Base-by-base conservation (phyloP, 306 rosid genomes). In the Cicer cuneatum region DNA sequence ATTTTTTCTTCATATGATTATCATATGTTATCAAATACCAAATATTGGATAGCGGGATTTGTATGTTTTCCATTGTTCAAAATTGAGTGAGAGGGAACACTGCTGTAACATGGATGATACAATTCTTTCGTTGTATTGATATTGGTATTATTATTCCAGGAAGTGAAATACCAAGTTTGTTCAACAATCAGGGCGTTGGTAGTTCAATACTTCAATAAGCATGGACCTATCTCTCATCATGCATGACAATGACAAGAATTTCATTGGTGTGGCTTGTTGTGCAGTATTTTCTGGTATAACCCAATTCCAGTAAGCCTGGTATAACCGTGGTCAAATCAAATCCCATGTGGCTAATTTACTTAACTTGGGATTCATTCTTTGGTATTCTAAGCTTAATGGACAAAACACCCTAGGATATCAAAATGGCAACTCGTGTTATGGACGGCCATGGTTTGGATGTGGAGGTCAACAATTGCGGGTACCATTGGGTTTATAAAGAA, bases 121-220 rank as follows among this genome's bases (percentile, higher is more conserved):
- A 47, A 38, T 7, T 7, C 7, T 3, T 6, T n/a, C 0, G 3
- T 60, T 0, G 4, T 12, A 11, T 0, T 29, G 33, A 29, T 0
- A 42, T 71, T 19, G 10, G 8, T 2, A 10, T 21, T 21, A 43
- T 72, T 57, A n/a, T 72, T 72, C 76, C 67, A 0, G 69, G 66
- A 64, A 24, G 15, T 64, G 35, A 64, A 75, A 64, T 51, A 8
- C 72, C 79, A 51, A 65, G 42, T 19, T 64, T 72, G 72, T 64
- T 52, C 72, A 51, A 8, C 35, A 13, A 52, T 51, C 66, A 64
- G 13, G 16, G 11, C 6, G 48, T 4, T 10, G 33, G 75, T 15
- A 1, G 2, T 5, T 72, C 56, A 21, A 72, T 15, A 1, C 1
- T 5, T 72, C 56, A 21, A 72, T 57, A 42, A 57, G 6, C 13